Conservation (phyloP, 2,329 filamentous ascomycete genomes). For the Aspergillus sergii region DNA sequence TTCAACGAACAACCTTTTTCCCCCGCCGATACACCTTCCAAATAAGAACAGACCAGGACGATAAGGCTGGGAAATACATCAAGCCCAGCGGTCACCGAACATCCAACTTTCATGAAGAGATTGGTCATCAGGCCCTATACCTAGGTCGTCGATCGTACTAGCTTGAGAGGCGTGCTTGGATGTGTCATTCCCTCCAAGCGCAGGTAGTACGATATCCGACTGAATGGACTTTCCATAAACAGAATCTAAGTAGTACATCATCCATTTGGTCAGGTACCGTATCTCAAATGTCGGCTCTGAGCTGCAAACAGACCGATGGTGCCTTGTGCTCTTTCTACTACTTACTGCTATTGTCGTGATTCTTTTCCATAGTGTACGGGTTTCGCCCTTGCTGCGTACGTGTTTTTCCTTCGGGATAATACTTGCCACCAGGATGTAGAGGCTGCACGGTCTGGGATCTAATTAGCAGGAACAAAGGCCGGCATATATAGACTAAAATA, state of each 20-base stretch:
- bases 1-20: background rate
- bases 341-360: slow-evolving; percentile 29
- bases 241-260: slow-evolving; percentile 9
- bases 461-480: slow-evolving; percentile 40
- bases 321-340: slow-evolving; percentile 15
- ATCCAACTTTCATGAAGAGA: slow-evolving; percentile 19
- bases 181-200: background rate
- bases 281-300: slow-evolving; percentile 3
- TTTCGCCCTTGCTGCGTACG: slow-evolving; percentile 16
- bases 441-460: slow-evolving; percentile 42
- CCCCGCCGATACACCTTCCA: background rate
- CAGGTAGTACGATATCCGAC: background rate
- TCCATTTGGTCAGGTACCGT: slow-evolving; percentile 9
- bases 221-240: background rate
- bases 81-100: slow-evolving; percentile 24
- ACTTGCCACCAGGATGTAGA: slow-evolving; percentile 50
- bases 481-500: slow-evolving; percentile 30
- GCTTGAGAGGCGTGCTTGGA: background rate
- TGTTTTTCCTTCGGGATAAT: slow-evolving; percentile 42
- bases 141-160: background rate
- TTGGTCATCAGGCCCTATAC: slow-evolving; percentile 10
- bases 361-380: slow-evolving; percentile 7
- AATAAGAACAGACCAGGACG: background rate
- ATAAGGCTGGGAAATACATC: slow-evolving; percentile 16
- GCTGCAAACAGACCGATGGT: slow-evolving; percentile 11